Base-by-base conservation (phyloP, 75 land plant species). In the Isoetes taiwanensis region DNA sequence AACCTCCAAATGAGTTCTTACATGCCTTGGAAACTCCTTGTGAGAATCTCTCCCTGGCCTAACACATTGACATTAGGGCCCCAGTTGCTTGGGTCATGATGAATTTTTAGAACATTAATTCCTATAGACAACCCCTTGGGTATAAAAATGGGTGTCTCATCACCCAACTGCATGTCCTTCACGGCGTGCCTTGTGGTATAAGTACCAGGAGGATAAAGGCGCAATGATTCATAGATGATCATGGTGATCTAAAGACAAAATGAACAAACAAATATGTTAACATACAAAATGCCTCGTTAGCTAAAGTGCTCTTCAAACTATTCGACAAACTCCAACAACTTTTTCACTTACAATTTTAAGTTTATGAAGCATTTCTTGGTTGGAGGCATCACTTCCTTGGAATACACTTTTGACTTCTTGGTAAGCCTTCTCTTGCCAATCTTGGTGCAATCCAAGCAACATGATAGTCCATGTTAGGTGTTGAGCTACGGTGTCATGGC, bases 21-120 rank as follows among this genome's bases (percentile, higher is more conserved):
- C 50, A 46, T n/a, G 50, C 50, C 50, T n/a, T 46, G 12, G 50
- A 46, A 16, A 46, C 50, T 6, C 50, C 50, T 23, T 46, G 25
- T 8, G n/a, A 5, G 16, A 46, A 46, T 6, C 50, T 5, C 50
- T 46, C 21, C 50, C n/a, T 19, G 50, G 25, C 25, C 25, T 19
- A 46, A 46, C 16, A 19, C 50, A 6, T 19, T 19, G 6, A 23
- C 50, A 23, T 46, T 23, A 8, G 16, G 25, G n/a, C 50, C 50
- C 50, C 50, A 46, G 25, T 19, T 6, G 4, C 25, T n/a, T 23
- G 4, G 8, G 50, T n/a, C 16, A 8, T 23, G 6, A 23, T 46
- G 50, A 6, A 46, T 23, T 23, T 46, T 23, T 6, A 46, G 25
- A n/a, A 46, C 25, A 23, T 46, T 46, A n/a, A 46, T 46, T 5